A percentile compares a stretch with the other conserved stretches of the same genome.
Evolutionary conservation across 768 basidiomycete species (phyloP).

Genomic region (Lentinula boryana): DNA sequence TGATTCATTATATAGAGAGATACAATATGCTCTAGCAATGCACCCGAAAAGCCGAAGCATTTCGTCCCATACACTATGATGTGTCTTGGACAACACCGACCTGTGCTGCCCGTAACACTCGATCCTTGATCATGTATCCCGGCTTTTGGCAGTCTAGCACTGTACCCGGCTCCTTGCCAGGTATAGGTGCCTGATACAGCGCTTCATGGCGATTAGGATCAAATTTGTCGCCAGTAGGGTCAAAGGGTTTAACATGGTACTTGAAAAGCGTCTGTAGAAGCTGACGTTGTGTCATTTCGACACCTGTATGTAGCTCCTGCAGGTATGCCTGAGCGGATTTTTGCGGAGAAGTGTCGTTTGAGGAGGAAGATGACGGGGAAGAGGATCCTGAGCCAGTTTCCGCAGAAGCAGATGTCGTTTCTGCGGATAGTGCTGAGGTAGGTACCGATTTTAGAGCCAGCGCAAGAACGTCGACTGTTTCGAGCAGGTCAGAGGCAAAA

Average conservation of each 20-base stretch:
- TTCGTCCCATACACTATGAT: background rate
- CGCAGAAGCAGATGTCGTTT: conserved; percentile 16
- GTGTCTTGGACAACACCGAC: conserved; percentile 88
- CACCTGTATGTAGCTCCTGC: conserved; percentile 75
- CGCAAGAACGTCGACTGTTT: conserved; percentile 85
- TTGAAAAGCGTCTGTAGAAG: conserved; percentile 87
- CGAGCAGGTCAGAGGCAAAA: conserved; percentile 86
- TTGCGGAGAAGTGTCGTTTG: conserved; percentile 25
- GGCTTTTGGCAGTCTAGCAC: conserved; percentile 88
- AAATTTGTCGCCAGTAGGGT: conserved; percentile 88
- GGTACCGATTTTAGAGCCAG: conserved; percentile 82
- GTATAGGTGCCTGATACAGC: conserved; percentile 86
- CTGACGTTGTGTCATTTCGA: conserved; percentile 87
- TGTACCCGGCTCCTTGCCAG: conserved; percentile 84
- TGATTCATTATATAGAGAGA: conserved; percentile 28
- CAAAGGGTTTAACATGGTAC: conserved; percentile 88
- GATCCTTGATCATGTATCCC: conserved; percentile 92
- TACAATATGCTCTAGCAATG: background rate
- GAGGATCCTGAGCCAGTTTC: conserved; percentile 16
- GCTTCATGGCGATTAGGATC: conserved; percentile 97
- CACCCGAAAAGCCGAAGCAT: background rate
- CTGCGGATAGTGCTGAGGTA: conserved; percentile 29
- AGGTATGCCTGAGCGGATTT: conserved; percentile 59
- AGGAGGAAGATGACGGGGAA: conserved; percentile 15
- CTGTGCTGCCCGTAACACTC: conserved; percentile 90